Evolutionary conservation across 305 asterid genomes (phyloP), one percentile per base, ranked within the genome.

Genomic region (Lippia alba): DNA sequence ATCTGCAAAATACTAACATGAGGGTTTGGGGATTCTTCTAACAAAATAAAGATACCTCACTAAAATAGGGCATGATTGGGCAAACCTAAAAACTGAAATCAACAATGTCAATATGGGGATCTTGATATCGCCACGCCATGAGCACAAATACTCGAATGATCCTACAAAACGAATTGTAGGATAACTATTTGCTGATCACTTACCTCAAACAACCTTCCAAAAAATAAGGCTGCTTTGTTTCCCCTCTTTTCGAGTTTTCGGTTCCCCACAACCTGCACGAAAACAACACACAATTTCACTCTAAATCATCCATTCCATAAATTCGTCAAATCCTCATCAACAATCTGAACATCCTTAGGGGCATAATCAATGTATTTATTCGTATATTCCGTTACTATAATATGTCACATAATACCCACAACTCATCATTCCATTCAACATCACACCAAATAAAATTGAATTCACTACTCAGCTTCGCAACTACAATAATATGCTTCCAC

Each of bases 161-260:
- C 7, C 7, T 9, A 65, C 17, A 17, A 48, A 40, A 57, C 12
- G 48, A 49, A 4, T 12, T n/a, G 51, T 40, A 6, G 30, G 15
- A 18, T 9, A 11, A 54, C 12, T 33, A 65, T 58, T 59, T 71
- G 66, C 18, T 34, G 6, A 56, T 19, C 30, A 24, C 79, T 69
- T 75, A 89, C 99, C 99, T 91, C 79, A 91, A 82, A 77, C 99
- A 94, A 58, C 99, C 97, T 83, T 94, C 96, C 30, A 8, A 94
- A 94, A 83, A 88, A 94, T 70, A 91, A 80, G 19, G 99, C 97
- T 39, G 87, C 70, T 67, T 79, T 80, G 66, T 58, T 59, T 5
- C 96, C 95, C 81, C 84, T 94, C 91, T 78, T 85, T 64, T 81
- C 50, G 4, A 94, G 84, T 74, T 78, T 69, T 4, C 96, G 97